A percentile compares a stretch with the other conserved stretches of the same genome.
Conservation (phyloP, 495 filamentous ascomycete species). For the Aspergillus incahuasiensis region DNA sequence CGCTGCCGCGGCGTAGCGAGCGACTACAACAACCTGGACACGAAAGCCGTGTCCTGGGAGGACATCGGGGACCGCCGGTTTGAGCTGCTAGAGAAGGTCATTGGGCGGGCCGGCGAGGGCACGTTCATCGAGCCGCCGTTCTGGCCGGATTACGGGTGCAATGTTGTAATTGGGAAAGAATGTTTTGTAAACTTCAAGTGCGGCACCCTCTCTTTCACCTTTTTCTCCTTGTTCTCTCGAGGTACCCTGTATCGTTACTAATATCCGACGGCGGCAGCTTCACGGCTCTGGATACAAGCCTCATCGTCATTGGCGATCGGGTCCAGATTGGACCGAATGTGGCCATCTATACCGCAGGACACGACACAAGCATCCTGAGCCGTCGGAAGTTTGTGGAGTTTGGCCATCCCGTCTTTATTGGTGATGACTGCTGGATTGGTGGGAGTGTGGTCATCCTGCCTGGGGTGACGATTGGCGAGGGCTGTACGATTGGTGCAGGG, state of each 20-base stretch:
- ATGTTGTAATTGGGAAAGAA: slow-evolving; percentile 44
- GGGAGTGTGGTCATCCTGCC: slow-evolving; percentile 66
- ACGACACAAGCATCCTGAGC: slow-evolving; percentile 66
- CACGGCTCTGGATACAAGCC: slow-evolving; percentile 69
- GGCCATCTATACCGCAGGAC: slow-evolving; percentile 59
- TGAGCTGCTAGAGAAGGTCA: slow-evolving; percentile 34
- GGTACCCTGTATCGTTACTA: no score
- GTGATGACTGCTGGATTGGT: slow-evolving; percentile 83
- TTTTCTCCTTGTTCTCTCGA: not conserved
- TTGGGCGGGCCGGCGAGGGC: slow-evolving; percentile 41
- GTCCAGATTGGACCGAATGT: slow-evolving; percentile 74
- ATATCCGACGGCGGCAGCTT: no score
- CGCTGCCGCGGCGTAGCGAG: slow-evolving; percentile 36
- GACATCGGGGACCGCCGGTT: slow-evolving; percentile 29
- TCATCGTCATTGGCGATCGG: slow-evolving; percentile 68
- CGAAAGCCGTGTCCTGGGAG: slow-evolving; percentile 34
- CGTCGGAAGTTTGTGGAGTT: slow-evolving; percentile 68
- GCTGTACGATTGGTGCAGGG: slow-evolving; percentile 42
- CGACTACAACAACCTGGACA: slow-evolving; percentile 47
- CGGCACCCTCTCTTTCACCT: not conserved
- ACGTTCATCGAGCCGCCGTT: slow-evolving; percentile 50
- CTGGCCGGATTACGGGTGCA: slow-evolving; percentile 52
- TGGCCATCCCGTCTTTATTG: slow-evolving; percentile 67
- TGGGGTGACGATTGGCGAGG: slow-evolving; percentile 57
- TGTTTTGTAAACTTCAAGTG: slow-evolving; percentile 54